These are phyloP conservation scores for Vitis rotundifolia DNA, from an alignment of 164 flowering plant species.

Conservation along the genomic window DNA sequence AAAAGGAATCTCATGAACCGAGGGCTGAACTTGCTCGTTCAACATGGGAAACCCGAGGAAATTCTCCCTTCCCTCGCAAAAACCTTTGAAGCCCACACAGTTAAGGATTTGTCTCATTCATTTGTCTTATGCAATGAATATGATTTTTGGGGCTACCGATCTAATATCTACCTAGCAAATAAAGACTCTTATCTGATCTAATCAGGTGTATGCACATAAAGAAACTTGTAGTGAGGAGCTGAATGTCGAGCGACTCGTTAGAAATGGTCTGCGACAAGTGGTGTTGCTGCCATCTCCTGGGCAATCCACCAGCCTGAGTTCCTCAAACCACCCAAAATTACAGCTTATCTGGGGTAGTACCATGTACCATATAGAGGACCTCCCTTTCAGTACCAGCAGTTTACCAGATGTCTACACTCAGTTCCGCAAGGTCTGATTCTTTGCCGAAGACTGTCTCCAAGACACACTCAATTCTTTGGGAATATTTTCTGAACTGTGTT, in stretches of 20 bases:
- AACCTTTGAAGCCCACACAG: slow-evolving; percentile 78
- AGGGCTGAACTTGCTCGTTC: slow-evolving; percentile 77
- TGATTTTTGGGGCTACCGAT: not conserved
- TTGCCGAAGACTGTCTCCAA: too few species aligned
- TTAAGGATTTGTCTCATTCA: slow-evolving; percentile 26
- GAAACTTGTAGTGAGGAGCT: slow-evolving; percentile 97
- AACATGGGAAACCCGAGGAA: slow-evolving; percentile 83
- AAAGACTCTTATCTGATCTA: not conserved
- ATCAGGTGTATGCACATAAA: slow-evolving; percentile 89
- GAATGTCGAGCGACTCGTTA: slow-evolving; percentile 56
- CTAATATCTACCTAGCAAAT: not conserved
- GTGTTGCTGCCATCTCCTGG: slow-evolving; percentile 14
- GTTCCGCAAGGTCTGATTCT: slow-evolving; percentile 72
- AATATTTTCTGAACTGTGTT: not conserved
- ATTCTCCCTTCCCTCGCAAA: slow-evolving; percentile 70
- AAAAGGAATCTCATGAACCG: slow-evolving; percentile 67
- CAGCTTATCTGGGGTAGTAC: slow-evolving; percentile 86
- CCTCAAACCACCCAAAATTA: slow-evolving; percentile 40
- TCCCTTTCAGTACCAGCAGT: slow-evolving; percentile 55
- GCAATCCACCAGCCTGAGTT: slow-evolving; percentile 11
- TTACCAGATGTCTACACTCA: slow-evolving; percentile 91
- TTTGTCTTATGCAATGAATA: not conserved
- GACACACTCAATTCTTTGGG: too few species aligned
- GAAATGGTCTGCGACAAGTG: slow-evolving; percentile 35
- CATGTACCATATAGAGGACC: slow-evolving; percentile 88